phyloP scores from a whole-genome alignment of 2,329 filamentous ascomycete genomes.

The Aspergillus clavatus region DNA sequence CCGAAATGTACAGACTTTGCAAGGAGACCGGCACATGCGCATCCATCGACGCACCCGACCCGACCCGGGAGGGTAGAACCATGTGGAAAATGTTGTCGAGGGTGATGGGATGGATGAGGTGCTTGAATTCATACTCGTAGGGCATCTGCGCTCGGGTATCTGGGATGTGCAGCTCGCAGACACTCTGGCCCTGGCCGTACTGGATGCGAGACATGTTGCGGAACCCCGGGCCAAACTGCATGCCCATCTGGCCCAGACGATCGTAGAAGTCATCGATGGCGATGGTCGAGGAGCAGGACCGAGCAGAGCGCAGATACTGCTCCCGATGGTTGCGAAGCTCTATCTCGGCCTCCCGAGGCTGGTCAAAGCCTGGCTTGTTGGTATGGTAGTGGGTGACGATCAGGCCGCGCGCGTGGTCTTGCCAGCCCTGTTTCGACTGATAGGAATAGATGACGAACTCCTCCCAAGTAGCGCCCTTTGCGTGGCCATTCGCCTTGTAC shows the following conservation, averaged over 20 bases:
- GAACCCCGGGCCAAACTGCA: slow-evolving; percentile 11
- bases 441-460: too few species aligned
- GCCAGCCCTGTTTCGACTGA: too few species aligned
- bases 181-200: slow-evolving; percentile 17
- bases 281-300: too few species aligned
- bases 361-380: too few species aligned
- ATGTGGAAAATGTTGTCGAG: neutral
- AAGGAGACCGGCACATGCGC: neutral
- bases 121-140: slow-evolving; percentile 8
- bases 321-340: too few species aligned
- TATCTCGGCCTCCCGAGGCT: too few species aligned
- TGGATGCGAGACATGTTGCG: slow-evolving; percentile 25
- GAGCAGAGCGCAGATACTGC: too few species aligned
- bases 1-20: neutral
- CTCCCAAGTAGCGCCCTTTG: too few species aligned
- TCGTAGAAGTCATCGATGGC: too few species aligned
- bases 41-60: neutral
- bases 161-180: slow-evolving; percentile 9
- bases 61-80: neutral
- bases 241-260: slow-evolving; percentile 7
- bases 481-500: neutral
- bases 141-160: slow-evolving; percentile 13
- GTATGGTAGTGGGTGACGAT: too few species aligned
- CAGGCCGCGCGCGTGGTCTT: too few species aligned
- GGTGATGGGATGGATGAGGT: slow-evolving; percentile 1